Evolutionary conservation across 2,329 filamentous ascomycete genomes (phyloP), one percentile per base, ranked within the genome.

Genomic region (Beauveria varroae): DNA sequence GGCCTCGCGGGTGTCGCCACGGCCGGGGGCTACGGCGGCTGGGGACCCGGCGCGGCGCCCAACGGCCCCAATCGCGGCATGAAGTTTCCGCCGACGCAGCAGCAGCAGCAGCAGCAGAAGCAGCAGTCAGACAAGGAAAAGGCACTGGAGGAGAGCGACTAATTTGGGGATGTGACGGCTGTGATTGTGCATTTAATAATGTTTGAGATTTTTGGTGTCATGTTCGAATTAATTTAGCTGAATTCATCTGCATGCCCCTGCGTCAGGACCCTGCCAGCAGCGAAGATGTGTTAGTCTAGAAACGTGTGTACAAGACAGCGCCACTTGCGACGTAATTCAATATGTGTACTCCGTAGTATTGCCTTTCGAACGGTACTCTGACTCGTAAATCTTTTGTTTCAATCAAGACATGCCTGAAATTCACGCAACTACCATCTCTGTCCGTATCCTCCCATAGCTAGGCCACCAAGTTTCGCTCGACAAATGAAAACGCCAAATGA

Each of bases 61-160:
- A 67, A 66, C 28, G 70, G 65, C 20, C 41, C 20, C 44, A 66
- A 68, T 40, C 61, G 70, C 40, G 72, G 72, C 10, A 68, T 75
- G 70, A 76, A 75, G 67, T 74, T 72, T 61, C 73, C 74, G 18
- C 73, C 73, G 3, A 20, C 54, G 18, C 20, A 54, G 20, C 49
- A 16, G 47, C 61, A 62, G 60, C 37, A 57, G 34, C 46, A 52
- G n/a, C 16, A 41, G 22, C 30, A 34, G 30, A 10, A 12, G 30
- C 62, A 62, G 61, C 30, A 56, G 41, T 55, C 53, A 18, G 47
- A 55, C 20, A 58, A 63, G 56, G 61, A 59, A 3, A 56, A 30
- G 53, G 59, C 59, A 1, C 43, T 61, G 28, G 60, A 62, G 18
- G 50, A 57, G 6, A 51, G 41, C 44, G 51, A 63, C 18, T 60